Percentiles rank a stretch among this genome's conserved stretches.
Conservation (phyloP, 2,329 filamentous ascomycete species). For the Phaeosphaeria sp. region DNA sequence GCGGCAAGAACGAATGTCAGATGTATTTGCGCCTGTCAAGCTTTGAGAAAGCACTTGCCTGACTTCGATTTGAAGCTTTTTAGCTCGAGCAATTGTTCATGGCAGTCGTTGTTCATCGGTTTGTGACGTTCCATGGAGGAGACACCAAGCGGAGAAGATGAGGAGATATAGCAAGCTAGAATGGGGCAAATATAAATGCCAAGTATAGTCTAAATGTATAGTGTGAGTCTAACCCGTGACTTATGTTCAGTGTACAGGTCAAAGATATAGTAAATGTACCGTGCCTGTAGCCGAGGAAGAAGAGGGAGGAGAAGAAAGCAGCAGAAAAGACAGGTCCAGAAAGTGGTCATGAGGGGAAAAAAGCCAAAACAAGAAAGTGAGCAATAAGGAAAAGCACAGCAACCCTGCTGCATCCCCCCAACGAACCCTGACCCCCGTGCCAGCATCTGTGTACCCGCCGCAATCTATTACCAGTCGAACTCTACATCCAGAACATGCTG, state of each 20-base stretch:
- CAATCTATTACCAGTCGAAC: background rate
- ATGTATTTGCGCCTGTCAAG: background rate
- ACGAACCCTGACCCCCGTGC: background rate
- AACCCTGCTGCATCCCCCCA: background rate
- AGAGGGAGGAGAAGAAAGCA: background rate
- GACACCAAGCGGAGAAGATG: background rate
- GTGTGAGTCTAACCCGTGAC: background rate
- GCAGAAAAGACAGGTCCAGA: background rate
- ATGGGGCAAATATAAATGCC: background rate
- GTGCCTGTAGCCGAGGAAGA: background rate
- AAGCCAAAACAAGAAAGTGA: background rate
- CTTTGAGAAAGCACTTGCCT: background rate
- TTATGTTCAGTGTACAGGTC: background rate
- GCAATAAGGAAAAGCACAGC: background rate
- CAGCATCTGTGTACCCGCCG: background rate
- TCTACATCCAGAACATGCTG: slow-evolving; percentile 6
- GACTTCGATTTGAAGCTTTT: background rate
- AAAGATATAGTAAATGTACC: background rate
- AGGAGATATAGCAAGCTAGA: background rate
- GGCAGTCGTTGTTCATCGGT: background rate
- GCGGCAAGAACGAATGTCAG: background rate
- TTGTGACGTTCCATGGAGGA: background rate
- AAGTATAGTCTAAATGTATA: background rate
- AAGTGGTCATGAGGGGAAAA: background rate
- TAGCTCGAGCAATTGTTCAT: background rate